phyloP scores from a whole-genome alignment of 2,329 filamentous ascomycete species.

The Emmonsiellopsis sp. region DNA sequence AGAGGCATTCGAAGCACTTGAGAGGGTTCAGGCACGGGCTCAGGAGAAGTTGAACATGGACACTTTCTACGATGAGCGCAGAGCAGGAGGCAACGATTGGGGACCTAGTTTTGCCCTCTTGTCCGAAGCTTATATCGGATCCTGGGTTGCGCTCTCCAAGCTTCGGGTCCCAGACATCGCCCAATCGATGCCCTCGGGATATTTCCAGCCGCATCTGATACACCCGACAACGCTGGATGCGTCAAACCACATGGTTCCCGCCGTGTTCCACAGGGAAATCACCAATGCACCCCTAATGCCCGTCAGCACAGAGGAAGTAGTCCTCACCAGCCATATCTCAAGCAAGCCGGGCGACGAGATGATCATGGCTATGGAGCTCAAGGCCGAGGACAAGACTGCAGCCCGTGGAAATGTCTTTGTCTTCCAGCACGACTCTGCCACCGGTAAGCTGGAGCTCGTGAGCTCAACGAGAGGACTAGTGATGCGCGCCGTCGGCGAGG shows the following conservation, averaged over 20 bases:
- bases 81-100: neutral
- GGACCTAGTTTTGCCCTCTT: neutral
- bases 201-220: neutral
- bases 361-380: neutral
- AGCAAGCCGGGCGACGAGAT: neutral
- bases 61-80: neutral
- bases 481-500: neutral
- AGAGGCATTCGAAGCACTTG: neutral
- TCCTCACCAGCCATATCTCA: neutral
- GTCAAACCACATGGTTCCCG: neutral
- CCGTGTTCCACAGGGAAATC: neutral
- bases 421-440: constrained; percentile 1
- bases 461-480: neutral
- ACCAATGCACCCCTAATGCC: neutral
- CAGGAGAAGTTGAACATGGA: neutral
- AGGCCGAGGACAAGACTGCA: neutral
- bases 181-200: neutral
- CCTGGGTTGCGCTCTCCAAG: neutral
- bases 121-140: neutral
- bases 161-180: neutral
- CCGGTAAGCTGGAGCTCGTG: neutral
- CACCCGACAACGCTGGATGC: neutral
- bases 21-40: neutral
- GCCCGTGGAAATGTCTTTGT: neutral
- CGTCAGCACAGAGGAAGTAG: neutral